Percentiles rank a stretch among this genome's conserved stretches.
Conservation (phyloP, 2,329 filamentous ascomycete genomes). For the Bisporella sp. region DNA sequence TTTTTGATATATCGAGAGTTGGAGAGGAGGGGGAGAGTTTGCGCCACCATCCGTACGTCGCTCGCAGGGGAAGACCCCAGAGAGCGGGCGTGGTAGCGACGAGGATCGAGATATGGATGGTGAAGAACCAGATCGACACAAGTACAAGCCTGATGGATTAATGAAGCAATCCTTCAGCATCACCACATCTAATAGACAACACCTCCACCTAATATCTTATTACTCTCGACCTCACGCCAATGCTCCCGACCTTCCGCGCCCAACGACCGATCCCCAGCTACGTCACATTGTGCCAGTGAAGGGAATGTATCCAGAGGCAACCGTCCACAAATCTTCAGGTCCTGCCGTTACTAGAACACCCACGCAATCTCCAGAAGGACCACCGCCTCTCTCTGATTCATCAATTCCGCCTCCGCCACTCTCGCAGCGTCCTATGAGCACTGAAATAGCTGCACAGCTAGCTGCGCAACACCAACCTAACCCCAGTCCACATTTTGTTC, state of each 20-base stretch:
- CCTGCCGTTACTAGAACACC: constrained; percentile 75
- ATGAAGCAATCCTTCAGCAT: constrained; percentile 99
- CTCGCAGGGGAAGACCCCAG: constrained; percentile 69
- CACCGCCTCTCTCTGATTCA: constrained; percentile 20
- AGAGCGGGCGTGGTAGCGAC: constrained; percentile 73
- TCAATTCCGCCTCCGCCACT: constrained; percentile 11
- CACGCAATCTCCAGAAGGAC: constrained; percentile 37
- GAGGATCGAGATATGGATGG: constrained; percentile 68
- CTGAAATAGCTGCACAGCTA: constrained; percentile 11
- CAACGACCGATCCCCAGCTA: constrained; percentile 71
- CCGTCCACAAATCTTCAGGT: constrained; percentile 77
- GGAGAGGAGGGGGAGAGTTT: constrained; percentile 74
- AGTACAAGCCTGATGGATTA: constrained; percentile 93
- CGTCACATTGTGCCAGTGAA: constrained; percentile 81
- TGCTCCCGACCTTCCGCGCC: constrained; percentile 68
- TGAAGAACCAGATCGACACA: constrained; percentile 80
- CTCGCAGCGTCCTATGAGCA: constrained; percentile 11
- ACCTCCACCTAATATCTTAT: constrained; percentile 96
- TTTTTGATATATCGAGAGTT: constrained; percentile 97
- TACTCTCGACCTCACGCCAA: constrained; percentile 75
- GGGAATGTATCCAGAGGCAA: constrained; percentile 96
- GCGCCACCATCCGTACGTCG: constrained; percentile 47
- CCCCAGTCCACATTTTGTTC: constrained; percentile 32
- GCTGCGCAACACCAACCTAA: constrained; percentile 26
- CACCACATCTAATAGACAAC: constrained; percentile 81